Percentiles rank a stretch among this genome's conserved stretches.
phyloP scores from a whole-genome alignment of 2,329 filamentous ascomycete species.

The Pseudogymnoascus sp. region DNA sequence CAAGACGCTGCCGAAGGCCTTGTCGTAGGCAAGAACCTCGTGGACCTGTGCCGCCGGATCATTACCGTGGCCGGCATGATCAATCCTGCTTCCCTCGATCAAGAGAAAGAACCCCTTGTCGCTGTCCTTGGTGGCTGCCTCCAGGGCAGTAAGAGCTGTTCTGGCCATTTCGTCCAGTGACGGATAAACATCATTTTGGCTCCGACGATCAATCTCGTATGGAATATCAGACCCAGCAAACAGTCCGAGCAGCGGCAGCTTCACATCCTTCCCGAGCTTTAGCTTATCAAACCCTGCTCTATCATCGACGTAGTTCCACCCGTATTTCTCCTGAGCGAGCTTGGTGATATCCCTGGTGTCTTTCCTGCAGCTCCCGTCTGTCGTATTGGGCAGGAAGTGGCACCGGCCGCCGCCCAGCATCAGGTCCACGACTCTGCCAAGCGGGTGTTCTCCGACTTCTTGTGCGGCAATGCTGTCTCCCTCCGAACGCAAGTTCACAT shows the following conservation, averaged over 20 bases:
- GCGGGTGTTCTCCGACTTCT: constrained; percentile 77
- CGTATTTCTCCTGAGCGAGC: constrained; percentile 64
- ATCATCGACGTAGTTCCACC: constrained; percentile 70
- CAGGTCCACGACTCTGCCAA: constrained; percentile 82
- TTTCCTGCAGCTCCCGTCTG: constrained; percentile 68
- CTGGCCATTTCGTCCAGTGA: constrained; percentile 85
- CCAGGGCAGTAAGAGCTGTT: constrained; percentile 71
- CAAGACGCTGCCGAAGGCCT: constrained; percentile 70
- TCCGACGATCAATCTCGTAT: constrained; percentile 83
- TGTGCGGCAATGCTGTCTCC: constrained; percentile 90
- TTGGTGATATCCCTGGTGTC: constrained; percentile 70
- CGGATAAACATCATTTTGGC: constrained; percentile 72
- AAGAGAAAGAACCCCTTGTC: constrained; percentile 97
- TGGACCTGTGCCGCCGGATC: constrained; percentile 78
- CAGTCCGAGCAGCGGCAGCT: constrained; percentile 78
- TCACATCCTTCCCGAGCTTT: constrained; percentile 54
- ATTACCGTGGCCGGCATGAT: constrained; percentile 84
- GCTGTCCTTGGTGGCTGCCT: constrained; percentile 69
- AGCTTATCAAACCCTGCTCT: constrained; percentile 70
- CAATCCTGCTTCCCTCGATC: constrained; percentile 95
- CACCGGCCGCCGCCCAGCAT: constrained; percentile 91
- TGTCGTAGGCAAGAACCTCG: constrained; percentile 93
- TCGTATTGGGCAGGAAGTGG: constrained; percentile 81
- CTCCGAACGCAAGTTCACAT: constrained; percentile 70
- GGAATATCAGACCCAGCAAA: constrained; percentile 79